Conservation (phyloP, 495 filamentous ascomycete genomes). For the Sporormia fimetaria region DNA sequence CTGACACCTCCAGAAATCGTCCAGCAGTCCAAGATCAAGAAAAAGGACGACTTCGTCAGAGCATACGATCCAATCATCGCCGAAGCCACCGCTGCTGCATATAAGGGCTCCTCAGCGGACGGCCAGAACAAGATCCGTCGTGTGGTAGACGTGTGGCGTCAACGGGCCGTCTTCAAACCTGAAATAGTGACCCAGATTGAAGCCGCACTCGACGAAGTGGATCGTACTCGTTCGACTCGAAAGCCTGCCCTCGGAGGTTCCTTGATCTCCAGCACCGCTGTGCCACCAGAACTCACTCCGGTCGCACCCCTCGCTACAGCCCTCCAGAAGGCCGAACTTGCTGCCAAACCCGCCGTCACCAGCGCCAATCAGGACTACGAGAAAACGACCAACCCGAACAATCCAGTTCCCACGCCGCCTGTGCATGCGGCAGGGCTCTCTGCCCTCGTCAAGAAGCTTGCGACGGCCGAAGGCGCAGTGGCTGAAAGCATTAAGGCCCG, state of each 20-base stretch:
- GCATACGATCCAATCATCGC: conserved; percentile 84
- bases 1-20: conserved; percentile 57
- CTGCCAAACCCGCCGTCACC: conserved; percentile 48
- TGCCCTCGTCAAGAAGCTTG: conserved; percentile 73
- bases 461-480: conserved; percentile 83
- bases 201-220: conserved; percentile 66
- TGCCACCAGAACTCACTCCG: conserved; percentile 66
- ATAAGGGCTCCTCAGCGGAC: conserved; percentile 72
- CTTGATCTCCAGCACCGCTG: conserved; percentile 45
- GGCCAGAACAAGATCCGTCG: conserved; percentile 77
- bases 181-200: conserved; percentile 71
- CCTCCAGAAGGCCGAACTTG: conserved; percentile 55
- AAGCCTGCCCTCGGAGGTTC: conserved; percentile 60
- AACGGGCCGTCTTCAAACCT: conserved; percentile 70
- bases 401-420: conserved; percentile 58
- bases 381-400: conserved; percentile 60
- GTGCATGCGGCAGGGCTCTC: conserved; percentile 86
- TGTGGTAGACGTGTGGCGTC: conserved; percentile 89
- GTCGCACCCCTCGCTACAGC: conserved; percentile 60
- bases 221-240: conserved; percentile 56
- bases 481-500: conserved; percentile 84
- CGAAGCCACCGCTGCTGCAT: conserved; percentile 72
- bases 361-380: conserved; percentile 69
- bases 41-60: conserved; percentile 80
- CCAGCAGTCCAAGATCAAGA: conserved; percentile 84